A percentile compares a stretch with the other conserved stretches of the same genome.
Evolutionary conservation across 805 yeast species (phyloP).

Genomic region (Pichia rugopelliculosa): DNA sequence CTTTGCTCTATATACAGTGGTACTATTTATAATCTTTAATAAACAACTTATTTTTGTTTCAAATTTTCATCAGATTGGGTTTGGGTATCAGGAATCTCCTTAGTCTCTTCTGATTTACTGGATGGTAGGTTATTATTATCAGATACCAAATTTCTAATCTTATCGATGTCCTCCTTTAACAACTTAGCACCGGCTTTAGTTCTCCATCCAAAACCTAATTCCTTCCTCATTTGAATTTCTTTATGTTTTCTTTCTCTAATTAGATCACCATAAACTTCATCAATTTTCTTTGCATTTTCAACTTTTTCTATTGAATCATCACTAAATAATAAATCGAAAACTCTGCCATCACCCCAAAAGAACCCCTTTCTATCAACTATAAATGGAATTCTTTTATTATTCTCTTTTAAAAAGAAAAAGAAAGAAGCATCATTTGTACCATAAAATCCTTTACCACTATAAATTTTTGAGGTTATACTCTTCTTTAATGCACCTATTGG

Average conservation of each 20-base stretch:
- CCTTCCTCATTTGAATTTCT: conserved; percentile 50
- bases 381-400: conserved; percentile 53
- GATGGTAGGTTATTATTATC: conserved; percentile 9
- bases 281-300: conserved; percentile 38
- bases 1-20: not conserved
- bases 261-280: conserved; percentile 25
- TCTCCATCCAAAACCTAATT: conserved; percentile 52
- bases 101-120: not conserved
- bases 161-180: conserved; percentile 36
- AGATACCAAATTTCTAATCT: conserved; percentile 17
- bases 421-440: conserved; percentile 75
- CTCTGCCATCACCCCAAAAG: conserved; percentile 90
- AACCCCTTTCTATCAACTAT: conserved; percentile 78
- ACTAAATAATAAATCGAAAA: conserved; percentile 75
- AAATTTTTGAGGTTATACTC: conserved; percentile 57
- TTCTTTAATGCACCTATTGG: conserved; percentile 52
- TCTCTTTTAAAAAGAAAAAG: conserved; percentile 64
- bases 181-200: conserved; percentile 40
- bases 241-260: conserved; percentile 43
- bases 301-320: conserved; percentile 72
- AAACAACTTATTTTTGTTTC: not conserved
- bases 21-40: not conserved
- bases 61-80: not conserved
- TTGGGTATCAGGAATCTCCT: not conserved
- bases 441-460: conserved; percentile 84